Evolutionary conservation across 2,329 filamentous ascomycete species (phyloP).

Genomic region (Pseudogymnoascus sp.): DNA sequence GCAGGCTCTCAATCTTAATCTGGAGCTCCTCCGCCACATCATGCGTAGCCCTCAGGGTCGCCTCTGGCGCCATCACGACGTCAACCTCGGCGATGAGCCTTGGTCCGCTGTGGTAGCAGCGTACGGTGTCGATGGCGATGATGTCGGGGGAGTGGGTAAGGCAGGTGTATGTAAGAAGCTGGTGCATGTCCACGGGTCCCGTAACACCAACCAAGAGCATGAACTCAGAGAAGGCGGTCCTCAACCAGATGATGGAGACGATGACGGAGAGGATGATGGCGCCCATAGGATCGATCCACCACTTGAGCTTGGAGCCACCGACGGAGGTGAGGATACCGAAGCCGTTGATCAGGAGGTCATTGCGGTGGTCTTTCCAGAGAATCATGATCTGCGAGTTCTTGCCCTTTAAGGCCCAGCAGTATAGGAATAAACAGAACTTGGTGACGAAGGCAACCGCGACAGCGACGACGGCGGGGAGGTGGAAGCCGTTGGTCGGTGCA

Average conservation of each 20-base stretch:
- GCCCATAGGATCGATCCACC: conserved; percentile 94
- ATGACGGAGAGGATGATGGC: conserved; percentile 75
- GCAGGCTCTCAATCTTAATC: conserved; percentile 85
- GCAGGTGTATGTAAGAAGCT: conserved; percentile 93
- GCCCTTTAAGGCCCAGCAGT: conserved; percentile 86
- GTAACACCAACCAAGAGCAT: conserved; percentile 84
- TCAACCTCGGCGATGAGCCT: conserved; percentile 92
- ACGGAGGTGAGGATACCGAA: conserved; percentile 87
- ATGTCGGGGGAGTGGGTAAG: conserved; percentile 83
- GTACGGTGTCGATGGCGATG: conserved; percentile 84
- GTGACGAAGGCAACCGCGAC: conserved; percentile 78
- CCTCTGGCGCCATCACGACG: conserved; percentile 78
- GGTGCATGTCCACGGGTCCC: conserved; percentile 76
- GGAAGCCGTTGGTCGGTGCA: conserved; percentile 55
- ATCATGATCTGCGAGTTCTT: conserved; percentile 89
- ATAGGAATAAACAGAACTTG: conserved; percentile 77
- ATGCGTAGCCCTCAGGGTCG: conserved; percentile 71
- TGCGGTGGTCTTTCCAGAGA: conserved; percentile 93
- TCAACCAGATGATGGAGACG: conserved; percentile 74
- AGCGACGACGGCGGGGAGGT: conserved; percentile 76
- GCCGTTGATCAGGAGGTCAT: conserved; percentile 94
- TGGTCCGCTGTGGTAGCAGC: conserved; percentile 84
- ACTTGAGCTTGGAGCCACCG: conserved; percentile 78
- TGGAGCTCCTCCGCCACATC: conserved; percentile 92
- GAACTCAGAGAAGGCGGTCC: conserved; percentile 83